Base-by-base conservation (phyloP, 2,329 filamentous ascomycete genomes). In the Beauveria scarabaeidicola region DNA sequence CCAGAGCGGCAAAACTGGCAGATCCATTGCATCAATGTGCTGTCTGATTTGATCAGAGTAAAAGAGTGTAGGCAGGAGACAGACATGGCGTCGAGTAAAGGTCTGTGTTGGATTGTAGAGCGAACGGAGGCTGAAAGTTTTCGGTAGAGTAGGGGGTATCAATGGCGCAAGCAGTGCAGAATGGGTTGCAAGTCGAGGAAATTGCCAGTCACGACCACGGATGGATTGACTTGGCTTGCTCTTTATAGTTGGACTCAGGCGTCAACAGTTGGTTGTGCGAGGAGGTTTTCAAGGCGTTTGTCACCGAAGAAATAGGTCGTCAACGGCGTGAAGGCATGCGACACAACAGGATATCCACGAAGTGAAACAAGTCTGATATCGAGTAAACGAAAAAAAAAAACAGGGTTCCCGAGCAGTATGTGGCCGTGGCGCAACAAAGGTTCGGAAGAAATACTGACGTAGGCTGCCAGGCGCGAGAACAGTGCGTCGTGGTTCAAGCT, bases 21-120 rank as follows among this genome's bases (percentile, higher is more conserved):
- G 54, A 78, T 77, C 84, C 85, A 89, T 69, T 85, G 80, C 59
- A 89, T 78, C 58, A 88, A 70, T 11, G 79, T 85, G 68, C 76
- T 86, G 66, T 87, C 83, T 32, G 83, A 85, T 72, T 88, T 88
- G 73, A 88, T 80, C 71, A 87, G 78, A 67, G 78, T 78, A 73
- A 87, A 88, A 11, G 77, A 77, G 69, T 88, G 85, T 40, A 78
- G 77, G 70, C 85, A 88, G 62, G 78, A 77, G 63, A 73, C 77
- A 56, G 80, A 77, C 70, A 86, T 77, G 61, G 78, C 68, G 63
- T 54, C 17, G 38, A n/a, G 8, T 19, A 21, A 10, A 38, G 36
- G 36, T 27, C 10, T 21, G n/a, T 32, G 29, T 21, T 15, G n/a
- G 32, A 21, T 36, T 32, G 36, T 3, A n/a, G 19, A 32, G 47